Evolutionary conservation across 345 rosid species (phyloP), one percentile per base, ranked within the genome.

Genomic region (Viola odorata): DNA sequence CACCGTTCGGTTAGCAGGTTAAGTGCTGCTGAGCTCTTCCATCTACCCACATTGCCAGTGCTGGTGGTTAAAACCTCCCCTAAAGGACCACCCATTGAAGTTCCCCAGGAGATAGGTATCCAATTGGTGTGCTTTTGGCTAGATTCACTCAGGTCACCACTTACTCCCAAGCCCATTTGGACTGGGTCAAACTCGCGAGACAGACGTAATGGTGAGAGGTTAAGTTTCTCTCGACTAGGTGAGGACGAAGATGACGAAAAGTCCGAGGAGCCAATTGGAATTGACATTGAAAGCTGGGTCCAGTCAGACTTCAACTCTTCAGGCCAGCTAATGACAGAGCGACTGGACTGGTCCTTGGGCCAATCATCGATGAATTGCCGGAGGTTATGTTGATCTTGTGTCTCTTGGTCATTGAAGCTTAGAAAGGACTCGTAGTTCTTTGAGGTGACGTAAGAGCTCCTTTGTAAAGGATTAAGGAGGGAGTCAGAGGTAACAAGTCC

Each of bases 221-320:
- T 62, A 14, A 44, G 55, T 57, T 80, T 81, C 53, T 83, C 81
- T 45, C 67, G 67, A 5, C 37, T 45, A 1, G 84, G 75, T 14
- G 84, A 76, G 37, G 76, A 66, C 5, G 81, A 53, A 7, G 94
- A 70, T 10, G 85, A 65, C 17, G 79, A 73, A 63, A 74, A 75
- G 56, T 81, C 82, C 7, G 80, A 47, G 12, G 78, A 23, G 55
- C 72, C 67, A 53, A 81, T 67, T 41, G 89, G 89, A 12, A 77
- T 82, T n/a, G 92, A 80, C 81, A 86, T 82, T 9, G 89, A 84
- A 9, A 87, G 87, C 62, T 77, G 87, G 12, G 89, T 85, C 85
- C 85, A 80, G 62, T 83, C 87, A 2, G 95, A 69, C 48, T 80
- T 81, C 14, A 78, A 45, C 62, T 85, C 86, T 45, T 77, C 78